Conservation (phyloP, 2,329 filamentous ascomycete genomes). For the Lachnellula willkommii region DNA sequence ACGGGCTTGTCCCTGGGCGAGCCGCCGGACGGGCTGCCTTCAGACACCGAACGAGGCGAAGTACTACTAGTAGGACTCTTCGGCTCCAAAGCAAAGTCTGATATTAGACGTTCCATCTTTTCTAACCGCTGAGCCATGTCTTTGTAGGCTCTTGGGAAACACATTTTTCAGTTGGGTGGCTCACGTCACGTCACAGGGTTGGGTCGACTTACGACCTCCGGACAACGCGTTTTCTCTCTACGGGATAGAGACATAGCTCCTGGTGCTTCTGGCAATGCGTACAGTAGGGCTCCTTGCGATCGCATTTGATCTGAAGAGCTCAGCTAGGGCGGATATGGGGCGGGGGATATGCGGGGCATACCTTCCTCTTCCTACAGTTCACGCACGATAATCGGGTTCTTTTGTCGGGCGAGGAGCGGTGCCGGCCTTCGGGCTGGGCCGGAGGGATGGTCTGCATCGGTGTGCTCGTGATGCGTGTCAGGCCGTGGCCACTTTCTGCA, state of each 20-base stretch:
- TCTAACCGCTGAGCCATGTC: slow-evolving; percentile 15
- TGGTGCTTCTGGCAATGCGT: slow-evolving; percentile 11
- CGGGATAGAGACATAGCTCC: slow-evolving; percentile 8
- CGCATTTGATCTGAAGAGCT: slow-evolving; percentile 10
- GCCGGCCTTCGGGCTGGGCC: background rate
- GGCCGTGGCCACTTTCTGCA: background rate
- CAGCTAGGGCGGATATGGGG: background rate
- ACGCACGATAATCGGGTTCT: slow-evolving; percentile 9
- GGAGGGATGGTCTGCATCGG: background rate
- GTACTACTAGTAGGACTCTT: slow-evolving; percentile 2
- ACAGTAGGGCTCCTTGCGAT: slow-evolving; percentile 10
- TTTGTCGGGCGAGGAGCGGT: slow-evolving; percentile 1
- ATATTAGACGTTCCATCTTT: slow-evolving; percentile 16
- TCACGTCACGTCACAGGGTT: background rate
- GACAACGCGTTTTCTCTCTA: slow-evolving; percentile 10
- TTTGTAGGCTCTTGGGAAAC: slow-evolving; percentile 10
- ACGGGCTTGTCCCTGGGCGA: background rate
- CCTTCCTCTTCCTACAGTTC: slow-evolving; percentile 14
- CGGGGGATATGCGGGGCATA: background rate
- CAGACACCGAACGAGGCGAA: slow-evolving; percentile 6
- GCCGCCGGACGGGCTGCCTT: slow-evolving; percentile 1
- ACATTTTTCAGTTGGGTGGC: background rate
- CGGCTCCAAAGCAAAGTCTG: slow-evolving; percentile 6
- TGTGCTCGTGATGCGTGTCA: background rate
- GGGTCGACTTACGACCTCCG: slow-evolving; percentile 9